phyloP scores from a whole-genome alignment of 805 yeast genomes.

The Pichia thaimueangensis region DNA sequence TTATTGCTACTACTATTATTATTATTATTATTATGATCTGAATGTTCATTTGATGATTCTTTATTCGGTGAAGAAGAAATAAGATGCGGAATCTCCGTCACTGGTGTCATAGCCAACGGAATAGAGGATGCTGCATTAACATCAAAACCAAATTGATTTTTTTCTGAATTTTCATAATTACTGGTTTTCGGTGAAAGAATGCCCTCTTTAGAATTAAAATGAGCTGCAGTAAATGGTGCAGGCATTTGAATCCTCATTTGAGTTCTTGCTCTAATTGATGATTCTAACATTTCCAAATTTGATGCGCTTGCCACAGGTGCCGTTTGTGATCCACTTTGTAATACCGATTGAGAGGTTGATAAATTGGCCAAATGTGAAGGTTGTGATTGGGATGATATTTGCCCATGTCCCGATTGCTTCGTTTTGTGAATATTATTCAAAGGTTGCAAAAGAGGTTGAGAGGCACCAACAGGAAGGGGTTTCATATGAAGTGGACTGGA shows the following conservation, averaged over 20 bases:
- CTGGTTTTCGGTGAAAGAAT: no score
- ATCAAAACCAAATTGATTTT: conserved; percentile 36
- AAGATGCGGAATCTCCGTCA: conserved; percentile 45
- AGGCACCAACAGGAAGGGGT: conserved; percentile 37
- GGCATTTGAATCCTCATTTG: conserved; percentile 71
- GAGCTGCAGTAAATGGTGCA: conserved; percentile 41
- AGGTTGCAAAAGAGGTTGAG: conserved; percentile 47
- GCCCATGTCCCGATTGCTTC: conserved; percentile 2
- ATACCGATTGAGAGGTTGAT: conserved; percentile 2
- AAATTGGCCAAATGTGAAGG: not conserved
- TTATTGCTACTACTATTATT: not conserved
- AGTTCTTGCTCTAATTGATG: conserved; percentile 38
- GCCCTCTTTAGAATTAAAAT: conserved; percentile 13
- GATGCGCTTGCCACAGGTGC: conserved; percentile 22
- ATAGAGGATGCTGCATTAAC: conserved; percentile 62
- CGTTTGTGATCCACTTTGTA: conserved; percentile 24
- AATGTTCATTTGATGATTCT: not conserved
- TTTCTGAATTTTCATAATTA: conserved; percentile 15
- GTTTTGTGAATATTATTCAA: conserved; percentile 33
- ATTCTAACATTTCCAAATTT: conserved; percentile 20
- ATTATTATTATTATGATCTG: no score
- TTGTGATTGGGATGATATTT: no score
- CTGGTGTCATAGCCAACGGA: conserved; percentile 75
- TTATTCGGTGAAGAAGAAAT: conserved; percentile 10
- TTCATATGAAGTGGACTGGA: conserved; percentile 39